Conservation (phyloP, 2,329 filamentous ascomycete genomes). For the Dichotomopilus funicola region DNA sequence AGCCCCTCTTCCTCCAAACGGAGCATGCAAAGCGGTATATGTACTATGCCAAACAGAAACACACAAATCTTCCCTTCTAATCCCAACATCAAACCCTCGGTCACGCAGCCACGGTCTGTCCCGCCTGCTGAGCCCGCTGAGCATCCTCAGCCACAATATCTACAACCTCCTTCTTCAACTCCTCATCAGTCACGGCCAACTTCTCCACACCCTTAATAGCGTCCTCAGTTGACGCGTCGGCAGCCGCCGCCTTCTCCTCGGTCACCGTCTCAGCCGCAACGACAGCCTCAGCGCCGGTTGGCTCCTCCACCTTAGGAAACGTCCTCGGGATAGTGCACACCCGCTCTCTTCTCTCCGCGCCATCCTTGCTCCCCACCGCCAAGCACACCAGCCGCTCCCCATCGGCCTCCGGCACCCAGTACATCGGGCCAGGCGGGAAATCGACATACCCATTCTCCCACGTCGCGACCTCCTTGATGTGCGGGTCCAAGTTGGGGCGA, state of each 20-base stretch:
- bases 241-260: constrained; percentile 10
- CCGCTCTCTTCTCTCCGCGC: constrained; percentile 39
- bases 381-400: constrained; percentile 45
- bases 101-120: background rate
- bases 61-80: too few species aligned
- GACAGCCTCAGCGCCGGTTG: constrained; percentile 6
- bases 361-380: constrained; percentile 43
- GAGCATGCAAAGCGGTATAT: background rate
- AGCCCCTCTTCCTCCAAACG: background rate
- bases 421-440: constrained; percentile 51
- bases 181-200: too few species aligned
- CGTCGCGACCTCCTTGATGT: constrained; percentile 41
- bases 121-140: background rate
- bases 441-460: constrained; percentile 48
- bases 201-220: too few species aligned
- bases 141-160: too few species aligned
- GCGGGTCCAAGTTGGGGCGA: constrained; percentile 63
- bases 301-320: constrained; percentile 18
- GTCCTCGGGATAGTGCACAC: constrained; percentile 42
- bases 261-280: constrained; percentile 5
- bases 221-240: too few species aligned
- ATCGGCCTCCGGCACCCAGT: constrained; percentile 47
- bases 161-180: too few species aligned
- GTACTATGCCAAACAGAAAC: constrained; percentile 1
- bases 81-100: too few species aligned